Evolutionary conservation across 371 early-diverging fungal species (phyloP).

Genomic region (Mucor mucedo): DNA sequence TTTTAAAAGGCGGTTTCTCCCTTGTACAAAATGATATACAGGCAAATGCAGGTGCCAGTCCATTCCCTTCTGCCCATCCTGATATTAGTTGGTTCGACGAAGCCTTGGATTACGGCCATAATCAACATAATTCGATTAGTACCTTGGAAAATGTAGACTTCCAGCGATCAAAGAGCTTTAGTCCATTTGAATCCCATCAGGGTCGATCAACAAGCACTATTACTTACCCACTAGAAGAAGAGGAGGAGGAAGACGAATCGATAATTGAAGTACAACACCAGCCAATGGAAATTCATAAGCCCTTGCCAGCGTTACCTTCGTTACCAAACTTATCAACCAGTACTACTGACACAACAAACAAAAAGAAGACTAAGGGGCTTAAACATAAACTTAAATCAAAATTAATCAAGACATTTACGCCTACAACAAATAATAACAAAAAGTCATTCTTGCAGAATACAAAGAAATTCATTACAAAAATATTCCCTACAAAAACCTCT

Average conservation of each 20-base stretch:
- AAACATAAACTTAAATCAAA: conserved; percentile 18
- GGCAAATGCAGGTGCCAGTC: conserved; percentile 11
- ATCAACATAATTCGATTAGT: conserved; percentile 10
- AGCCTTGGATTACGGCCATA: conserved; percentile 23
- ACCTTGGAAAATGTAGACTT: conserved; percentile 20
- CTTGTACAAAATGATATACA: conserved; percentile 31
- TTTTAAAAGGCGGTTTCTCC: conserved; percentile 28
- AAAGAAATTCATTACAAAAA: conserved; percentile 23
- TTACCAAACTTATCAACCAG: conserved; percentile 6
- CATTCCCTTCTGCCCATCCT: conserved; percentile 15
- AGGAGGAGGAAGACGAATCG: not conserved
- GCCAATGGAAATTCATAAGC: conserved; percentile 13
- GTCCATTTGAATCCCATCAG: conserved; percentile 15
- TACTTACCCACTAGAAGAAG: not conserved
- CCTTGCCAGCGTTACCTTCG: conserved; percentile 18
- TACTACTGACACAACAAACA: conserved; percentile 10
- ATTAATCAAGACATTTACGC: conserved; percentile 20
- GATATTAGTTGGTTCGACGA: conserved; percentile 33
- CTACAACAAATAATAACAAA: conserved; percentile 4
- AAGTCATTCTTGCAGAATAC: conserved; percentile 13
- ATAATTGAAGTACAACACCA: not conserved
- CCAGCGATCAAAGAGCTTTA: conserved; percentile 9
- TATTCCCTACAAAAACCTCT: conserved; percentile 8
- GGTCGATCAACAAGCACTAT: not conserved
- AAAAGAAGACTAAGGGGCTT: conserved; percentile 20